These are phyloP conservation scores for Paramecium bursaria DNA, from an alignment of 73 alveolate genomes.

Conservation along the genomic window DNA sequence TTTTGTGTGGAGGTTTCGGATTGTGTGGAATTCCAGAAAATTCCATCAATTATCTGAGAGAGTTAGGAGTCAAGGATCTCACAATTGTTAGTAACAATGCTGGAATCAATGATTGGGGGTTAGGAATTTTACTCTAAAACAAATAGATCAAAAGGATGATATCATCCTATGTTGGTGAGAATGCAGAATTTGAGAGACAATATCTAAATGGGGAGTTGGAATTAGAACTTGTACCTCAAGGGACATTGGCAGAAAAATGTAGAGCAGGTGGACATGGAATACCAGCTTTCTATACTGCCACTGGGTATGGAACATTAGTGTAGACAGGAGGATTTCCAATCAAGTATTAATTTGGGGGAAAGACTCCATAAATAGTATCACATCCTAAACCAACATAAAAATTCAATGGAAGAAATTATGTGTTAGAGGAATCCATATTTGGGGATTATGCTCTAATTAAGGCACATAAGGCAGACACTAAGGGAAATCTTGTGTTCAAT, in stretches of 20 bases:
- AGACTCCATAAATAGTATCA: conserved; percentile 58
- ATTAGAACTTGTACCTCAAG: conserved; percentile 80
- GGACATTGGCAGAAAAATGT: conserved; percentile 77
- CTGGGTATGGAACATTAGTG: conserved; percentile 79
- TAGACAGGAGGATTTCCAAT: conserved; percentile 80
- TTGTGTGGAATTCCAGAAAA: conserved; percentile 83
- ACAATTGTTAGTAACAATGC: conserved; percentile 78
- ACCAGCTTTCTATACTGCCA: conserved; percentile 83
- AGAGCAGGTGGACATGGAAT: conserved; percentile 85
- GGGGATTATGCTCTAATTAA: conserved; percentile 78
- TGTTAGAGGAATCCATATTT: conserved; percentile 74
- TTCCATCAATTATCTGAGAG: conserved; percentile 65
- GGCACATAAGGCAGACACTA: conserved; percentile 84
- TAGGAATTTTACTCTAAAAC: conserved; percentile 28
- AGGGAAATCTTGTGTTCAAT: conserved; percentile 77
- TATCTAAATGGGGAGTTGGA: conserved; percentile 81
- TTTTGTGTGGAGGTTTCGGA: conserved; percentile 82
- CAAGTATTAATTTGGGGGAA: conserved; percentile 49
- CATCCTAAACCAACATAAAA: conserved; percentile 72
- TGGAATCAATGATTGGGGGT: conserved; percentile 73
- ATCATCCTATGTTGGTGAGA: conserved; percentile 80
- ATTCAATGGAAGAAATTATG: conserved; percentile 72
- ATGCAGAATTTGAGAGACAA: conserved; percentile 76
- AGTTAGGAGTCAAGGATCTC: conserved; percentile 69
- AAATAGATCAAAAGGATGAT: conserved; percentile 62